Conservation (phyloP, 164 flowering plant species). For the Taxillus chinensis region DNA sequence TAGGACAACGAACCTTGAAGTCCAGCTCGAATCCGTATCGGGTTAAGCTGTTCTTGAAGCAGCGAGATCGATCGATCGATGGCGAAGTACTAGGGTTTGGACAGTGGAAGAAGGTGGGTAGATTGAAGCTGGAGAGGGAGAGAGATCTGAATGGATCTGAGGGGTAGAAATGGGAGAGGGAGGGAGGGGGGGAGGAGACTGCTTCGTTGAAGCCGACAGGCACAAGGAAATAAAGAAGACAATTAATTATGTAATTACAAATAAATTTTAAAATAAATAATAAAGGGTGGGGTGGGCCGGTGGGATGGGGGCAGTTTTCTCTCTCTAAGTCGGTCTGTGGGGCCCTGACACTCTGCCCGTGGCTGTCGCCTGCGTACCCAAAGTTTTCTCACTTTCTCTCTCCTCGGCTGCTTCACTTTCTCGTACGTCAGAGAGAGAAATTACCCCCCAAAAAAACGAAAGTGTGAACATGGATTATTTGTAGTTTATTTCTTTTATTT, state of each 20-base stretch:
- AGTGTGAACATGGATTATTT: no score
- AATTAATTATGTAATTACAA: not conserved
- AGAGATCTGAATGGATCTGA: slow-evolving; percentile 9
- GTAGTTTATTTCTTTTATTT: no score
- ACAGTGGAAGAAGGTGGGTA: not conserved
- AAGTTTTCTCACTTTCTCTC: no score
- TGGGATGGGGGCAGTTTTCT: no score
- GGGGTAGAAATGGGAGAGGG: not conserved
- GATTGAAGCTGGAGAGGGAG: slow-evolving; percentile 1
- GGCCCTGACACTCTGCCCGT: no score
- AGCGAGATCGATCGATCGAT: not conserved
- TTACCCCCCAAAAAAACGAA: no score
- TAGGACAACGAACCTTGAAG: not conserved
- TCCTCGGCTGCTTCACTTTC: no score
- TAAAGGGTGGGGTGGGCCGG: not conserved
- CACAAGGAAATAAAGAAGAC: not conserved
- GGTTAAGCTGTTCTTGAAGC: not conserved
- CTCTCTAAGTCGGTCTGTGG: no score
- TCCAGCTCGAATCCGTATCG: not conserved
- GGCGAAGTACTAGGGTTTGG: not conserved
- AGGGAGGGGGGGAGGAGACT: slow-evolving; percentile 1
- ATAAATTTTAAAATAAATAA: not conserved
- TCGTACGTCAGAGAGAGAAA: no score
- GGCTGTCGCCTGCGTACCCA: not conserved
- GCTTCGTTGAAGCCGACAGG: slow-evolving; percentile 59